phyloP scores from a whole-genome alignment of 78 protist species.

The Chrysochromulina tobinii region DNA sequence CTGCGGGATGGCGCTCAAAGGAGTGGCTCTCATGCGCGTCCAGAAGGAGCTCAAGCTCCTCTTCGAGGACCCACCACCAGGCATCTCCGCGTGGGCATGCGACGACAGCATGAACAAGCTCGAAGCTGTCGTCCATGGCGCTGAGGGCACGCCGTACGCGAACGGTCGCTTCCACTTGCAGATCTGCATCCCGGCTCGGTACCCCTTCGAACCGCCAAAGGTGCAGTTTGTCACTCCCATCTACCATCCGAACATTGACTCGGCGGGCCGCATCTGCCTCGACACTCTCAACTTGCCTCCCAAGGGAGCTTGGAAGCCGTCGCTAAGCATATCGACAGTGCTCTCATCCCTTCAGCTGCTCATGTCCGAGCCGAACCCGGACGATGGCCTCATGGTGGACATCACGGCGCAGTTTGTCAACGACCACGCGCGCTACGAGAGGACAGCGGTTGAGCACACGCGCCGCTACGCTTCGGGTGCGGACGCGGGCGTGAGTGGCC shows the following conservation, averaged over 20 bases:
- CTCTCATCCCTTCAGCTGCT: conserved; percentile 53
- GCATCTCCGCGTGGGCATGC: conserved; percentile 43
- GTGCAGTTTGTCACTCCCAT: conserved; percentile 78
- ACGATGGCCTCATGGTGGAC: conserved; percentile 64
- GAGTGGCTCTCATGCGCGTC: not conserved
- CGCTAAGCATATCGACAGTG: conserved; percentile 47
- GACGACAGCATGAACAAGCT: not conserved
- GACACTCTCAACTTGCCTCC: conserved; percentile 69
- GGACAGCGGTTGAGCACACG: not conserved
- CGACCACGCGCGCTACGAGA: not conserved
- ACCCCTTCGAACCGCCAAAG: conserved; percentile 88
- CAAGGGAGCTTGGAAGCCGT: conserved; percentile 70
- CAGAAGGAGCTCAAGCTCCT: conserved; percentile 34
- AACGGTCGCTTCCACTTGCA: not conserved
- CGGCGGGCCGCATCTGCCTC: conserved; percentile 81
- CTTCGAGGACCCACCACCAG: conserved; percentile 45
- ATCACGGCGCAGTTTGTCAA: conserved; percentile 33
- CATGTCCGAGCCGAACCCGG: conserved; percentile 73
- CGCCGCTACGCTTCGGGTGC: not conserved
- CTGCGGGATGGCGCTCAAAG: not conserved
- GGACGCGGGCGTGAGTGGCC: no score
- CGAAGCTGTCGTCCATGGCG: conserved; percentile 36
- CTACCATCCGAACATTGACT: conserved; percentile 91
- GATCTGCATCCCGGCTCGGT: conserved; percentile 51
- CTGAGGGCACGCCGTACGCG: conserved; percentile 40